A percentile compares a stretch with the other conserved stretches of the same genome.
Evolutionary conservation across 192 early-diverging fungal genomes (phyloP).

Genomic region (Coemansia sp.): DNA sequence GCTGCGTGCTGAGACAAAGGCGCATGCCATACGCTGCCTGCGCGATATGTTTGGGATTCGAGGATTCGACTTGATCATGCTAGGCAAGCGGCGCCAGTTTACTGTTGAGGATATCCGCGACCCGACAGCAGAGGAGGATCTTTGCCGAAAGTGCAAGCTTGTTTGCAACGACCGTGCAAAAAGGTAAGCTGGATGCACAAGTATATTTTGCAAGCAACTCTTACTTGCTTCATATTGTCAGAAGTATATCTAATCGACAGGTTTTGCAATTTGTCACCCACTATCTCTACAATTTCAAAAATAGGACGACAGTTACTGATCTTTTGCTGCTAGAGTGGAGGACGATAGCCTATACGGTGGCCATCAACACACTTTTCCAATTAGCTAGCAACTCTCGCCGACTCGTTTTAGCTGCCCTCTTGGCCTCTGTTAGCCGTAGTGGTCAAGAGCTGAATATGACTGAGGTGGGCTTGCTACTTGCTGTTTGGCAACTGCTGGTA

Average conservation of each 20-base stretch:
- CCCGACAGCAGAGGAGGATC: neutral
- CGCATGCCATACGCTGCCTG: neutral
- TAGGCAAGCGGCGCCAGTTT: neutral
- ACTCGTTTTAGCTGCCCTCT: conserved; percentile 3
- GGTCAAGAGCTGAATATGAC: neutral
- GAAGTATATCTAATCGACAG: neutral
- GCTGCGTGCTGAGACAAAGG: neutral
- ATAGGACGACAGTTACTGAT: neutral
- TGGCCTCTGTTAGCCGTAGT: neutral
- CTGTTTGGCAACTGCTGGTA: conserved; percentile 16
- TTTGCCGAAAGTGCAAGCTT: neutral
- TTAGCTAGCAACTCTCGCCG: conserved; percentile 2
- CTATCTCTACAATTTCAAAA: neutral
- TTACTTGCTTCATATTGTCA: neutral
- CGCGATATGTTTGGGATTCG: neutral
- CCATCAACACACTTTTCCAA: neutral
- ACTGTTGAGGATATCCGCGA: neutral
- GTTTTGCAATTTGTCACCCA: neutral
- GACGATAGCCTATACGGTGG: neutral
- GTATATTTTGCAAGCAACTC: neutral
- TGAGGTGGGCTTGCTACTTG: neutral
- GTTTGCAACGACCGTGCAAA: neutral
- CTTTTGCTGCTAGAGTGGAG: conserved; percentile 8
- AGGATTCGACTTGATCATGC: neutral
- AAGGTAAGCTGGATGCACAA: neutral